Evolutionary conservation across 2,329 filamentous ascomycete species (phyloP).

Genomic region (Zymoseptoria crescenta): DNA sequence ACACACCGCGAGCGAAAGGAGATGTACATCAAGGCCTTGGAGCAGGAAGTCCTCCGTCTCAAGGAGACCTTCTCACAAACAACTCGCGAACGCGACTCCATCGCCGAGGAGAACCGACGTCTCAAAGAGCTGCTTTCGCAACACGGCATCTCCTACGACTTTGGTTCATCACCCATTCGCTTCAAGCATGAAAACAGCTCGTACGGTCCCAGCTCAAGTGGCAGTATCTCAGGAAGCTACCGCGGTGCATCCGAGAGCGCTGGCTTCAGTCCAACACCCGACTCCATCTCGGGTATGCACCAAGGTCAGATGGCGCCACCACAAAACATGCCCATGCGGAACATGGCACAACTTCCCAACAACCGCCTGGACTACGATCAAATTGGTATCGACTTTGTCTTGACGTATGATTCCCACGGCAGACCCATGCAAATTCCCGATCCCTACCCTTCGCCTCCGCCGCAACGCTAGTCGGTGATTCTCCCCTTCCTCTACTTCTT

Average conservation of each 20-base stretch:
- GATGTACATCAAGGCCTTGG: constrained; percentile 86
- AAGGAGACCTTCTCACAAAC: constrained; percentile 75
- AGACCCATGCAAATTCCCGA: constrained; percentile 22
- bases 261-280: constrained; percentile 39
- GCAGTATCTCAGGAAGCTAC: constrained; percentile 58
- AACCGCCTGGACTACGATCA: constrained; percentile 64
- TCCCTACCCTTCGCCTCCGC: constrained; percentile 59
- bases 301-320: constrained; percentile 7
- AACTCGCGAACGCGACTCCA: constrained; percentile 65
- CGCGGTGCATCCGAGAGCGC: constrained; percentile 39
- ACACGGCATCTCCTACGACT: constrained; percentile 52
- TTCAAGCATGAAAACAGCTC: constrained; percentile 31
- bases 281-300: constrained; percentile 10
- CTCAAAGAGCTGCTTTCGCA: constrained; percentile 56
- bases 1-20: constrained; percentile 97
- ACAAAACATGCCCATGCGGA: constrained; percentile 12
- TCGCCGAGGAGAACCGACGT: constrained; percentile 71
- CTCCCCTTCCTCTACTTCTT: background rate
- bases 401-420: constrained; percentile 61
- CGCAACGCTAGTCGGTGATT: constrained; percentile 24
- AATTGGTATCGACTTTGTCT: constrained; percentile 80
- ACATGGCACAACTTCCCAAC: constrained; percentile 24
- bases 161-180: constrained; percentile 31
- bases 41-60: constrained; percentile 81
- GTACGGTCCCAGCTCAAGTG: constrained; percentile 40